phyloP scores from a whole-genome alignment of 2,329 filamentous ascomycete species.

The Nectriaceae sp. region DNA sequence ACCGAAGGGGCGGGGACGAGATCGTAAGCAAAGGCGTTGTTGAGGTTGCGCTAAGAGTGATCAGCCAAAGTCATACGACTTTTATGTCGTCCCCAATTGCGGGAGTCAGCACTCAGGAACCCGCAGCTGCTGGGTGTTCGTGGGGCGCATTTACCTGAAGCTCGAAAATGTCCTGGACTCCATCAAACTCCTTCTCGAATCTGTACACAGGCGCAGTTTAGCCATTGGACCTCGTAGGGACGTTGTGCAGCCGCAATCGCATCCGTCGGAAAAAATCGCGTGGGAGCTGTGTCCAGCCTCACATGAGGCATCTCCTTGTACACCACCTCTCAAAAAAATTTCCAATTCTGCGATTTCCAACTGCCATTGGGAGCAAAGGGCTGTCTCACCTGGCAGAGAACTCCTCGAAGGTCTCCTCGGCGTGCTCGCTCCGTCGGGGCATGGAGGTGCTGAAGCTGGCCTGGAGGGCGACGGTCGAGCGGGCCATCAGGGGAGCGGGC shows the following conservation, averaged over 20 bases:
- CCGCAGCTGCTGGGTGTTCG: slow-evolving; percentile 17
- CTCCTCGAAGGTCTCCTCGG: slow-evolving; percentile 98
- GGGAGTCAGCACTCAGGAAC: slow-evolving; percentile 11
- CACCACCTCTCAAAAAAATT: neutral
- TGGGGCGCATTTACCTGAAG: slow-evolving; percentile 74
- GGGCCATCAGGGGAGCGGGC: slow-evolving; percentile 59
- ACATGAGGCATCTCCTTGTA: slow-evolving; percentile 30
- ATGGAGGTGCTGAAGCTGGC: slow-evolving; percentile 64
- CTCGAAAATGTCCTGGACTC: slow-evolving; percentile 98
- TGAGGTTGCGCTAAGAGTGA: slow-evolving; percentile 74
- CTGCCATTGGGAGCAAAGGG: slow-evolving; percentile 5
- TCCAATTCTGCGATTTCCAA: neutral
- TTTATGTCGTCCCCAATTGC: slow-evolving; percentile 15
- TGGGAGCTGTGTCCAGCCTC: slow-evolving; percentile 22
- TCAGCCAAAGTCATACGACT: slow-evolving; percentile 35
- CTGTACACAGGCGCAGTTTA: slow-evolving; percentile 50
- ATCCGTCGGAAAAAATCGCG: slow-evolving; percentile 28
- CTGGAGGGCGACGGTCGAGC: slow-evolving; percentile 53
- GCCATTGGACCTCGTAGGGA: slow-evolving; percentile 28
- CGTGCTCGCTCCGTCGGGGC: slow-evolving; percentile 63
- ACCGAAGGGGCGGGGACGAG: slow-evolving; percentile 93
- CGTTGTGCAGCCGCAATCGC: slow-evolving; percentile 24
- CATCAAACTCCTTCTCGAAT: slow-evolving; percentile 99
- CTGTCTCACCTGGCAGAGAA: slow-evolving; percentile 88
- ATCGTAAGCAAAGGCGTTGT: slow-evolving; percentile 99